These are phyloP conservation scores for Dendrobium huoshanense DNA, from an alignment of 106 monocot species.

Conservation along the genomic window DNA sequence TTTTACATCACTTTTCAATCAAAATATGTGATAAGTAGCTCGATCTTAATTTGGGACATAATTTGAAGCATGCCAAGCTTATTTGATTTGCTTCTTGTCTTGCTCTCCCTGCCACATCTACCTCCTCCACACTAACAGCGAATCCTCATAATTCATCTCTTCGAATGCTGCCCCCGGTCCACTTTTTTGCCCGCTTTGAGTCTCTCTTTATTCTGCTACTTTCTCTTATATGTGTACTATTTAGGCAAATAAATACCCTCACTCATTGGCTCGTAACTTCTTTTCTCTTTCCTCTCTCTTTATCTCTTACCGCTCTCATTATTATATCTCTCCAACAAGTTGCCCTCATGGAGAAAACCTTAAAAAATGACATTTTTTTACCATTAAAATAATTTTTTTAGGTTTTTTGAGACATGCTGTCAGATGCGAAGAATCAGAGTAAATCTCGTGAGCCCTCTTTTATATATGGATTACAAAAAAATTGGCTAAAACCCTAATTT, in stretches of 20 bases:
- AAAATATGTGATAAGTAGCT: too few species aligned
- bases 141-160: too few species aligned
- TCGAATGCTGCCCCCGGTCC: neutral
- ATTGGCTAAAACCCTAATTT: neutral
- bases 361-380: neutral
- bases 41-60: too few species aligned
- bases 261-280: conserved; percentile 10
- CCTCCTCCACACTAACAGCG: too few species aligned
- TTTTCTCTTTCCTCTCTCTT: conserved; percentile 5
- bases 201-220: neutral
- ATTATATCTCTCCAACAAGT: neutral
- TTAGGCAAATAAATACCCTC: conserved; percentile 3
- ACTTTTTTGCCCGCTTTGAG: conserved; percentile 8
- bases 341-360: neutral
- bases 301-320: neutral
- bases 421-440: neutral
- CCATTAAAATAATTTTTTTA: neutral
- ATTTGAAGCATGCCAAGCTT: too few species aligned
- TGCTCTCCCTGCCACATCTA: too few species aligned
- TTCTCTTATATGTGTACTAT: neutral
- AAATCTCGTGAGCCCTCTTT: conserved; percentile 4
- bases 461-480: neutral
- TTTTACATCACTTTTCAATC: too few species aligned
- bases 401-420: neutral
- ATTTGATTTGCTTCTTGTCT: too few species aligned